Conservation (phyloP, 495 filamentous ascomycete species). For the Tuber umbilicatum region DNA sequence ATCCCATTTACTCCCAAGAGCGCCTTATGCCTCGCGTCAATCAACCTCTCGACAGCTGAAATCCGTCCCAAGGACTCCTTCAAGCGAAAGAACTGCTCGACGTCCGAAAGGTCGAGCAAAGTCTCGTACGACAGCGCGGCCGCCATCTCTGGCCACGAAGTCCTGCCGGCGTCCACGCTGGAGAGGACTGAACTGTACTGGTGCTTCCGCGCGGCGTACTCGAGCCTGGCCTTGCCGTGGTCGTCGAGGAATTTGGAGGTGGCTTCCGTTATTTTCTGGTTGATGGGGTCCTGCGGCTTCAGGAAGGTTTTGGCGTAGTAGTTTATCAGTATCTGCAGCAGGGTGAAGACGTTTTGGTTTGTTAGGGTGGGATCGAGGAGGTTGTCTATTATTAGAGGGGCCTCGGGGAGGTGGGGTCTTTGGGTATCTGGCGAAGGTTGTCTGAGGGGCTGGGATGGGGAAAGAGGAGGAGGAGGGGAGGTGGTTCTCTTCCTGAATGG, state of each 20-base stretch:
- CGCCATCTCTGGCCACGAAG: background rate
- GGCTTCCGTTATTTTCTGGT: background rate
- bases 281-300: background rate
- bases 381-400: background rate
- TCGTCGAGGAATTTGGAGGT: background rate
- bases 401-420: background rate
- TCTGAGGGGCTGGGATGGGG: background rate
- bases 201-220: background rate
- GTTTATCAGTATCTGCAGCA: background rate
- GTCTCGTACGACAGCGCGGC: background rate
- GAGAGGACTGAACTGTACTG: background rate
- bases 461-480: background rate
- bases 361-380: background rate
- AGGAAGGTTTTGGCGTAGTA: background rate
- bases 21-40: background rate
- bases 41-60: background rate
- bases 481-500: background rate
- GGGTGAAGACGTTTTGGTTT: background rate
- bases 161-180: background rate
- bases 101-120: background rate
- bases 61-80: background rate
- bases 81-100: background rate
- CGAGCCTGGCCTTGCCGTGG: background rate
- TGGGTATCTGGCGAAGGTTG: background rate
- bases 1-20: background rate